phyloP scores from a whole-genome alignment of 108 stramenopile genomes.

The Conticribra guillardii region DNA sequence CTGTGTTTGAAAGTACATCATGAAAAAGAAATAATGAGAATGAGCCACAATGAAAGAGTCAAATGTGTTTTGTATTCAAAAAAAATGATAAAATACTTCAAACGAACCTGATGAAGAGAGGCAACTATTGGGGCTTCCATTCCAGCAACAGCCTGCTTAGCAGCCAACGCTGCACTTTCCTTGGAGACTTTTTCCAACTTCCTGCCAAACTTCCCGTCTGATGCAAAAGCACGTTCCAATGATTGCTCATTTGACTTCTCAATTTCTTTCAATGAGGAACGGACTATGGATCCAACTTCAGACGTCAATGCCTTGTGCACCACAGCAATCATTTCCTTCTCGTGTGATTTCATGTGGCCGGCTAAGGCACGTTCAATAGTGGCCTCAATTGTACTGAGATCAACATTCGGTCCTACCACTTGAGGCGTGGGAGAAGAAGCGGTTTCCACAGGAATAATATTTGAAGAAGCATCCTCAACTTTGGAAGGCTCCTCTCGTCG shows the following conservation, averaged over 20 bases:
- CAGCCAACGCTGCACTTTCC: conserved; percentile 53
- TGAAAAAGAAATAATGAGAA: background rate
- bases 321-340: conserved; percentile 33
- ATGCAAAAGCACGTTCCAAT: conserved; percentile 47
- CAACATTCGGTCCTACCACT: conserved; percentile 8
- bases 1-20: conserved; percentile 1
- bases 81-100: background rate
- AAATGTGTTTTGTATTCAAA: background rate
- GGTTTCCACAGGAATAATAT: no score
- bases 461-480: no score
- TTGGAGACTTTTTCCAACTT: conserved; percentile 54
- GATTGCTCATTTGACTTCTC: conserved; percentile 25
- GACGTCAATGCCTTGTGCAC: conserved; percentile 46
- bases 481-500: conserved; percentile 27
- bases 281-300: conserved; percentile 49
- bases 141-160: conserved; percentile 51
- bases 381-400: conserved; percentile 12
- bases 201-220: conserved; percentile 45
- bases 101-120: conserved; percentile 38
- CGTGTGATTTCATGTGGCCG: conserved; percentile 45
- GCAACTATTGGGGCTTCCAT: conserved; percentile 57
- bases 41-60: background rate
- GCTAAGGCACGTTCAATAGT: conserved; percentile 13
- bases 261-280: conserved; percentile 52
- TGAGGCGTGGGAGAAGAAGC: background rate